These are phyloP conservation scores for Dendrostoma leiphaemia DNA, from an alignment of 2,329 filamentous ascomycete species.

Conservation along the genomic window DNA sequence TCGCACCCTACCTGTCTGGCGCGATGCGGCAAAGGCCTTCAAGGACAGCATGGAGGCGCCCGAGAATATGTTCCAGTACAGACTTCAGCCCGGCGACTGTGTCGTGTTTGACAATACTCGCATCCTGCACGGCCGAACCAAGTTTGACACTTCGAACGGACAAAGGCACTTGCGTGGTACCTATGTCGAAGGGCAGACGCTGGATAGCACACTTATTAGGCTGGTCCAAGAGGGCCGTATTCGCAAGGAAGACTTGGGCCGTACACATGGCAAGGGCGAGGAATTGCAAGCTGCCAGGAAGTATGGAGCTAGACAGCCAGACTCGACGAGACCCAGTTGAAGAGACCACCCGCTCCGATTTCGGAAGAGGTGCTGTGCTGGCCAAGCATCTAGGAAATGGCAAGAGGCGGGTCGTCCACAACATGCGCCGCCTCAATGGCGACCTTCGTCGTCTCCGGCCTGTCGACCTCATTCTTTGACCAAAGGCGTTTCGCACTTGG, in stretches of 20 bases:
- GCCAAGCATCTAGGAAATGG: too few relatives aligned
- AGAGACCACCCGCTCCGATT: too few relatives aligned
- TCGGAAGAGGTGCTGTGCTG: too few relatives aligned
- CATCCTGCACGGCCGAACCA: conserved; percentile 77
- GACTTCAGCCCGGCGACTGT: conserved; percentile 78
- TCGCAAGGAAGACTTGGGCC: neutral
- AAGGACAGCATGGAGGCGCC: conserved; percentile 55
- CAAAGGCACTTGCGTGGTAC: conserved; percentile 81
- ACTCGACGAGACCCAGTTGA: too few relatives aligned
- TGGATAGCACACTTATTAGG: conserved; percentile 23
- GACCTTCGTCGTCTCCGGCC: too few relatives aligned
- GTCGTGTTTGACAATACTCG: conserved; percentile 90
- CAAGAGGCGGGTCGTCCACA: too few relatives aligned
- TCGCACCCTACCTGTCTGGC: conserved; percentile 34
- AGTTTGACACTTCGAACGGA: conserved; percentile 68
- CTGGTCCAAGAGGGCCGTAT: neutral
- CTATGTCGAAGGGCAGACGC: conserved; percentile 62
- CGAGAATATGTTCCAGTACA: conserved; percentile 64
- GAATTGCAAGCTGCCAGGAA: neutral
- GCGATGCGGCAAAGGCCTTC: conserved; percentile 54
- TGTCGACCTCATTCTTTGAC: too few relatives aligned
- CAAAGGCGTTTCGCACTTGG: too few relatives aligned
- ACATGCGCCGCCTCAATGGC: too few relatives aligned
- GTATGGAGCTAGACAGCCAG: too few relatives aligned
- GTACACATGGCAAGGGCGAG: neutral